These are phyloP conservation scores for Claviceps pusilla DNA, from an alignment of 2,329 filamentous ascomycete genomes.

Conservation along the genomic window DNA sequence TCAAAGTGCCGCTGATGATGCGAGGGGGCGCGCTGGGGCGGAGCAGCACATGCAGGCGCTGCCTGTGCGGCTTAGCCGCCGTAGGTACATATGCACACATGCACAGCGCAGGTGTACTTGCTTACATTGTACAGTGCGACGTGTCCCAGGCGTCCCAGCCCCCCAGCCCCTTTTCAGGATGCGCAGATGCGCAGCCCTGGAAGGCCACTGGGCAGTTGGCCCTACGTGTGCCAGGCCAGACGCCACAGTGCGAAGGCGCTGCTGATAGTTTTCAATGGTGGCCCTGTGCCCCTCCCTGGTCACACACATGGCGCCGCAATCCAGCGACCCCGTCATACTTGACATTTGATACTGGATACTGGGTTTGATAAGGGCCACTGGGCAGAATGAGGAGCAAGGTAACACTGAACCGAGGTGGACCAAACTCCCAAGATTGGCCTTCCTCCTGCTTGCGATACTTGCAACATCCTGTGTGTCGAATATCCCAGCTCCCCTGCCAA, in stretches of 20 bases:
- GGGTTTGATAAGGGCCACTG: not conserved
- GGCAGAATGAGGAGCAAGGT: no score
- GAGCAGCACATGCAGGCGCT: not conserved
- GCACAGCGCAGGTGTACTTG: no score
- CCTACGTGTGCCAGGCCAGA: no score
- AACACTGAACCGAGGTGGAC: no score
- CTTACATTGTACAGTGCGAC: no score
- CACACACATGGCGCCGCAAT: not conserved
- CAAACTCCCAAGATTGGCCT: not conserved
- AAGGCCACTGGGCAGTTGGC: no score
- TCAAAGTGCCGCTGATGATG: not conserved
- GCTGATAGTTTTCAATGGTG: not conserved
- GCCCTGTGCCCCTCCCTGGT: not conserved
- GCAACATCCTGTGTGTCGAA: not conserved
- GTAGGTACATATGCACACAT: no score
- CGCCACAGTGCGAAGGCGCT: not conserved
- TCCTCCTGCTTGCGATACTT: not conserved
- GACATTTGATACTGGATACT: not conserved
- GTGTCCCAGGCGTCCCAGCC: not conserved
- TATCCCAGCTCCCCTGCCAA: not conserved
- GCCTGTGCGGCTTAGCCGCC: not conserved
- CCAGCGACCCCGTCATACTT: not conserved
- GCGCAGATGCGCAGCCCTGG: not conserved
- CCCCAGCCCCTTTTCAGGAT: not conserved
- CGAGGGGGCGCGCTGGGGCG: not conserved